phyloP scores from a whole-genome alignment of 305 asterid species.

The Fraxinus platypoda region DNA sequence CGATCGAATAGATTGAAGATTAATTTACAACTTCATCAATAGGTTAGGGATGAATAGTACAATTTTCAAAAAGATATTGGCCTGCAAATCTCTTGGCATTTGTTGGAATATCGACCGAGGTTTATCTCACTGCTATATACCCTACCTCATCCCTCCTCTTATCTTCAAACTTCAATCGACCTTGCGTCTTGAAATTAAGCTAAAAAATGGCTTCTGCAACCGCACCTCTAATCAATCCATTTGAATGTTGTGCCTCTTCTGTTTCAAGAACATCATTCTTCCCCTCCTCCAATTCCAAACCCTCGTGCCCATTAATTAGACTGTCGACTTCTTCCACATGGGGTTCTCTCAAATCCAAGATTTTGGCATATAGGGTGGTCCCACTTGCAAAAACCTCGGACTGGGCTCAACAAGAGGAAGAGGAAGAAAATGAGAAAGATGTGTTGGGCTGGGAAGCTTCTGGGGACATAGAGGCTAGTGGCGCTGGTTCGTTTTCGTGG shows the following conservation, averaged over 20 bases:
- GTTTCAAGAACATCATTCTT: slow-evolving; percentile 26
- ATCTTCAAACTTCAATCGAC: background rate
- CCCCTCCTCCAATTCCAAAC: slow-evolving; percentile 22
- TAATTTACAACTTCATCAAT: background rate
- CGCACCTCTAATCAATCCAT: slow-evolving; percentile 31
- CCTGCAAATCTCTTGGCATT: background rate
- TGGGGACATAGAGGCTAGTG: slow-evolving; percentile 15
- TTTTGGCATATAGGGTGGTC: slow-evolving; percentile 23
- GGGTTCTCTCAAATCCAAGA: slow-evolving; percentile 35
- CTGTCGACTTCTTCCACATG: slow-evolving; percentile 17
- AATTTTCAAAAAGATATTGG: background rate
- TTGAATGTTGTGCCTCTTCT: slow-evolving; percentile 33
- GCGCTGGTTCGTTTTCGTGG: slow-evolving; percentile 11
- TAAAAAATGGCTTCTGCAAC: slow-evolving; percentile 41
- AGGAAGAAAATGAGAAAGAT: slow-evolving; percentile 2
- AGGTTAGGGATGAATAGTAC: background rate
- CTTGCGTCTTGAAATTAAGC: background rate
- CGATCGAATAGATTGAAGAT: background rate
- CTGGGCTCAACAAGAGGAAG: slow-evolving; percentile 41
- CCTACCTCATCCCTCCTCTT: background rate
- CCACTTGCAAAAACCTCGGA: slow-evolving; percentile 47
- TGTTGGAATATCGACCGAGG: background rate
- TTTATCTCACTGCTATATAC: background rate
- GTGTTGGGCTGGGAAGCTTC: slow-evolving; percentile 10
- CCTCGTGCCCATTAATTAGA: background rate